phyloP scores from a whole-genome alignment of 164 flowering plant species.

The Kingdonia uniflora region DNA sequence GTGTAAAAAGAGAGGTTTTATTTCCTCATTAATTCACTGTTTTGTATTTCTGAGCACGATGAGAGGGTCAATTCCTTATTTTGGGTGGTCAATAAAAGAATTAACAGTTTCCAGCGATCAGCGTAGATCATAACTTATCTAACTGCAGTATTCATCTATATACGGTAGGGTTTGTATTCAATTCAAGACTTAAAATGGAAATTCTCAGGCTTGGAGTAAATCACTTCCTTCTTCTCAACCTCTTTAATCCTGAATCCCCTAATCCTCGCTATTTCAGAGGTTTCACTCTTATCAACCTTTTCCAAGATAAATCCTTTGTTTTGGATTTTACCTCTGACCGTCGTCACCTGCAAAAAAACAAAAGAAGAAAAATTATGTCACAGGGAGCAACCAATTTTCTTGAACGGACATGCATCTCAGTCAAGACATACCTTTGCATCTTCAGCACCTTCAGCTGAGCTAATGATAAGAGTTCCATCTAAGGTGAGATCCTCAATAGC shows the following conservation, averaged over 20 bases:
- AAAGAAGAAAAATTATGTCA: neutral
- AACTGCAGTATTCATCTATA: neutral
- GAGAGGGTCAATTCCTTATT: too few species aligned
- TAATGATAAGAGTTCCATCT: slow-evolving; percentile 73
- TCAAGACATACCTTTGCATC: slow-evolving; percentile 58
- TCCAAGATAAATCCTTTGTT: slow-evolving; percentile 79
- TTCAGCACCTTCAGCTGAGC: slow-evolving; percentile 55
- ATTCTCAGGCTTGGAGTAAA: slow-evolving; percentile 48
- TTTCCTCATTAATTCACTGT: too few species aligned
- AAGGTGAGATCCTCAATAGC: slow-evolving; percentile 54
- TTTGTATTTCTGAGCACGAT: too few species aligned
- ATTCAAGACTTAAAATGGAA: slow-evolving; percentile 37
- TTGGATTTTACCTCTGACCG: slow-evolving; percentile 50
- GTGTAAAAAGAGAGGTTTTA: too few species aligned
- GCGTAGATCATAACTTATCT: too few species aligned
- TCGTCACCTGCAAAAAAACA: slow-evolving; percentile 35
- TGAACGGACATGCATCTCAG: neutral
- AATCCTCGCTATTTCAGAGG: slow-evolving; percentile 66
- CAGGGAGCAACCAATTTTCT: neutral
- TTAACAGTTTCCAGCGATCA: too few species aligned
- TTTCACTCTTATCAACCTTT: slow-evolving; percentile 55
- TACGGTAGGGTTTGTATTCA: slow-evolving; percentile 20
- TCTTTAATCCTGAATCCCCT: slow-evolving; percentile 77
- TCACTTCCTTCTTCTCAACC: slow-evolving; percentile 57
- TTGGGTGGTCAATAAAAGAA: too few species aligned